These are phyloP conservation scores for Monosporozyma siamensis DNA, from an alignment of 805 yeast genomes.

Conservation along the genomic window DNA sequence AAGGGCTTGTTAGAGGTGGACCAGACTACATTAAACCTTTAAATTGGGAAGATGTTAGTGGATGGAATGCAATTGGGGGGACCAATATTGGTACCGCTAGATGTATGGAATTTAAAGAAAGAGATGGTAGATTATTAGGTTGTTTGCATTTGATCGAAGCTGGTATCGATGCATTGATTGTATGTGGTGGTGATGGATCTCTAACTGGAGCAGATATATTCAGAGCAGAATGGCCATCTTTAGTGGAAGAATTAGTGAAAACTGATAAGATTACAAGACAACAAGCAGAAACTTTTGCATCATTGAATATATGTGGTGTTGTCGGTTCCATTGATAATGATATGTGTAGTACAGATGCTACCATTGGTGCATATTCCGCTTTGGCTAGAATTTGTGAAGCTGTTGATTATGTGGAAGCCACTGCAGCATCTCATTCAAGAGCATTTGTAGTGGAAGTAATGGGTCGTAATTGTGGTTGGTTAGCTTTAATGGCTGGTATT, in stretches of 20 bases:
- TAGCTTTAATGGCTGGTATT: conserved; percentile 75
- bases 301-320: conserved; percentile 59
- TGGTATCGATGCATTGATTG: conserved; percentile 69
- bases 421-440: conserved; percentile 74
- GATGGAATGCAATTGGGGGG: conserved; percentile 63
- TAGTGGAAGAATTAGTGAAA: conserved; percentile 47
- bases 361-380: conserved; percentile 74
- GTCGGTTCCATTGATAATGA: conserved; percentile 78
- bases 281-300: conserved; percentile 39
- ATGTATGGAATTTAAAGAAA: conserved; percentile 53
- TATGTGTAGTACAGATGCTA: conserved; percentile 68
- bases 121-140: conserved; percentile 53
- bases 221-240: conserved; percentile 67
- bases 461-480: conserved; percentile 91
- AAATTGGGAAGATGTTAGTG: conserved; percentile 65
- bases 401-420: conserved; percentile 71
- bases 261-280: conserved; percentile 37
- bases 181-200: conserved; percentile 80
- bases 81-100: conserved; percentile 74
- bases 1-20: conserved; percentile 64
- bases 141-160: conserved; percentile 54
- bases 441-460: conserved; percentile 83
- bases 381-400: conserved; percentile 62
- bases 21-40: conserved; percentile 41
- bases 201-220: conserved; percentile 74